Evolutionary conservation across 2,329 filamentous ascomycete species (phyloP), one percentile per base, ranked within the genome.

Genomic region (Hymenoscyphus albidus): DNA sequence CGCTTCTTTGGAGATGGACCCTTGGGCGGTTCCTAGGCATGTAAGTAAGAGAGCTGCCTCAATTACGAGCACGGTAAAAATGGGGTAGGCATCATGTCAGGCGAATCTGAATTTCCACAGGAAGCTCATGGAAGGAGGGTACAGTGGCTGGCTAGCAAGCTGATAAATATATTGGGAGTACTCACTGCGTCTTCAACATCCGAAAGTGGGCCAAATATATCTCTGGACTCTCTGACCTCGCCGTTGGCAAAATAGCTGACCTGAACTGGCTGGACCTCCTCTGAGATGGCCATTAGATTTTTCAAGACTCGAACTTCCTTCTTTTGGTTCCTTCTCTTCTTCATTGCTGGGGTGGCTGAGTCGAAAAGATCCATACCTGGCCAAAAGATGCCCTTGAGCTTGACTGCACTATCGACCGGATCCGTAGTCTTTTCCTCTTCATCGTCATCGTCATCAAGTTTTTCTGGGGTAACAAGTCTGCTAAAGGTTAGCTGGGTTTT

Each of bases 311-410:
- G 88, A n/a, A 80, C 82, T 62, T 88, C 85, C 75, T 94, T 94
- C 71, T 89, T 87, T 76, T 94, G 91, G 74, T 93, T 93, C 61
- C 91, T 82, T 78, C 86, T 91, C 57, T 88, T 83, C 70, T 86
- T 88, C 82, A 90, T 89, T 66, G 89, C 85, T 16, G 87, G 83
- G 4, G 88, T 90, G 4, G 91, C 91, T 62, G 91, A 87, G 75
- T 94, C 91, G 74, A 93, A 93, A n/a, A 92, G 82, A 62, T 85
- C 84, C 90, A 93, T 93, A 18, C 91, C 91, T 2, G 88, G 88
- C 82, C 88, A 92, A 58, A 86, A 80, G n/a, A 88, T 79, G 1
- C 90, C 90, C 75, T 93, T 93, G 62, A 93, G 81, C 55, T 71
- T 73, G 10, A 72, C 73, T 6, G 73, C 67, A 65, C 68, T 72